A percentile compares a stretch with the other conserved stretches of the same genome.
Evolutionary conservation across 1,139 yeast genomes (phyloP).

Genomic region (Nadsonia starkeyi-henricii): DNA sequence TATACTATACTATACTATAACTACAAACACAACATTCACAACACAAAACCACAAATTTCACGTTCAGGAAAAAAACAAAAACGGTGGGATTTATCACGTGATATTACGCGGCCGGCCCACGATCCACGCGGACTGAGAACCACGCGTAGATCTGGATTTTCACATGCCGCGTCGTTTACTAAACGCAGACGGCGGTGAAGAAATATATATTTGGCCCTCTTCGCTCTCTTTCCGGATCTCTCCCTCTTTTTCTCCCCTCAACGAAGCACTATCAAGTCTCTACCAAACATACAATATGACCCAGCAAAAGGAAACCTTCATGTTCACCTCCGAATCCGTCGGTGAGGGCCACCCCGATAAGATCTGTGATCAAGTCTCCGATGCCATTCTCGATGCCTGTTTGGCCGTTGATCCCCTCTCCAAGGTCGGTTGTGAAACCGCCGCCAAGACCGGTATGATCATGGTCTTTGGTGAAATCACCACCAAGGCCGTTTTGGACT

Average conservation of each 20-base stretch:
- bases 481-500: constrained; percentile 88
- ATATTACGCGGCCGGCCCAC: too few relatives aligned
- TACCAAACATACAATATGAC: neutral
- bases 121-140: constrained; percentile 1
- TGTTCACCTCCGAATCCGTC: constrained; percentile 86
- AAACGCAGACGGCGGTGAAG: too few relatives aligned
- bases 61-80: too few relatives aligned
- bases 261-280: neutral
- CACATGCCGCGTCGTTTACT: neutral
- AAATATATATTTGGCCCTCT: too few relatives aligned
- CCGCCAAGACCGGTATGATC: constrained; percentile 97
- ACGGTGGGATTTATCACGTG: too few relatives aligned
- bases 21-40: too few relatives aligned
- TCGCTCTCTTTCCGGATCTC: neutral
- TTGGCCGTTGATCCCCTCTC: constrained; percentile 90
- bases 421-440: constrained; percentile 98
- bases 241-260: neutral
- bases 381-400: constrained; percentile 97
- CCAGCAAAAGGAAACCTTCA: constrained; percentile 33
- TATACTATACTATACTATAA: too few relatives aligned
- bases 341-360: constrained; percentile 99
- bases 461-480: constrained; percentile 99
- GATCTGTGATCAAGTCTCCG: constrained; percentile 98
- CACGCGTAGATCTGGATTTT: neutral
- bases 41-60: too few relatives aligned